Evolutionary conservation across 192 early-diverging fungal species (phyloP).

Genomic region (Kappamyces sp.): DNA sequence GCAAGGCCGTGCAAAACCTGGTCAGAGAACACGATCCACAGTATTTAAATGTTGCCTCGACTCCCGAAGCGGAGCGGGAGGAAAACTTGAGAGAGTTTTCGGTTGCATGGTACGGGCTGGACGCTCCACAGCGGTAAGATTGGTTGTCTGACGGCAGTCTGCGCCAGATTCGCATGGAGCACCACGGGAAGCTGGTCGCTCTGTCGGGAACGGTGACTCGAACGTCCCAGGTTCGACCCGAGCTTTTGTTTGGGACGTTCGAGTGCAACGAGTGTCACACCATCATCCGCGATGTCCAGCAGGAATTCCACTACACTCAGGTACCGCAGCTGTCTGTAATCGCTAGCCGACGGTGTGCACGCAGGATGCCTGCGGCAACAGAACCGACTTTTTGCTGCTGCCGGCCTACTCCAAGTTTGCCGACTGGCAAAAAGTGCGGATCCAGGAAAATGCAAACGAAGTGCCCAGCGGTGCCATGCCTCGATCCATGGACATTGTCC

Average conservation of each 20-base stretch:
- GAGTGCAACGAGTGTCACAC: conserved; percentile 77
- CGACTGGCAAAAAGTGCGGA: conserved; percentile 95
- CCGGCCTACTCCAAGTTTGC: conserved; percentile 81
- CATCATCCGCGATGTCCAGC: conserved; percentile 77
- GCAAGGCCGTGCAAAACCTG: conserved; percentile 74
- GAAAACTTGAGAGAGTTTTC: conserved; percentile 64
- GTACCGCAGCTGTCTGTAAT: conserved; percentile 26
- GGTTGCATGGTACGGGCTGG: conserved; percentile 51
- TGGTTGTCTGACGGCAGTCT: conserved; percentile 43
- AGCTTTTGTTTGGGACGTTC: conserved; percentile 87
- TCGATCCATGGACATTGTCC: conserved; percentile 88
- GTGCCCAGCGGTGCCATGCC: conserved; percentile 98
- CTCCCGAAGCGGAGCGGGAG: conserved; percentile 24
- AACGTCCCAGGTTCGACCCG: conserved; percentile 94
- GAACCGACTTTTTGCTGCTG: conserved; percentile 69
- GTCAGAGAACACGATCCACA: conserved; percentile 63
- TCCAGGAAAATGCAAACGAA: conserved; percentile 93
- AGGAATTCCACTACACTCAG: conserved; percentile 96
- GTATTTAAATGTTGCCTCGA: conserved; percentile 42
- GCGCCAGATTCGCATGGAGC: conserved; percentile 76
- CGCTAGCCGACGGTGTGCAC: conserved; percentile 74
- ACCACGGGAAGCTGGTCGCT: conserved; percentile 73
- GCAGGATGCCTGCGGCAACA: conserved; percentile 75
- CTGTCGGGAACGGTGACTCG: conserved; percentile 92
- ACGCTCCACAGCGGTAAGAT: conserved; percentile 11